These are phyloP conservation scores for Parsonsia alboflavescens DNA, from an alignment of 257 asterid genomes.

Conservation along the genomic window DNA sequence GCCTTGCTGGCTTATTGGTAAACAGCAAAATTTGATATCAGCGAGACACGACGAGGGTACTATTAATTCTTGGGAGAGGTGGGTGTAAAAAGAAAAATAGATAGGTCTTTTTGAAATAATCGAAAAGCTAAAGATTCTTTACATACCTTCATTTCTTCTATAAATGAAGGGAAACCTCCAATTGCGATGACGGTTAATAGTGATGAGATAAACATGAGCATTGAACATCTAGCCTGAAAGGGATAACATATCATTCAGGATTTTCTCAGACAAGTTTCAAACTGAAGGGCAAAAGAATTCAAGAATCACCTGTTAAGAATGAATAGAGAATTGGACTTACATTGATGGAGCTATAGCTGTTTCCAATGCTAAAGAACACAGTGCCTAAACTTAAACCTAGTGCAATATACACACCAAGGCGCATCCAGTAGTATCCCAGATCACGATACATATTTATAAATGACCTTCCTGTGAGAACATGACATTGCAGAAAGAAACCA, in stretches of 20 bases:
- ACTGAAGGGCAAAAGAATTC: neutral
- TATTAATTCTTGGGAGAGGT: no score
- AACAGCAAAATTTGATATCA: no score
- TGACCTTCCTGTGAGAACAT: conserved; percentile 47
- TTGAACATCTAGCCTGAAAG: conserved; percentile 30
- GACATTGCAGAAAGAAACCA: conserved; percentile 31
- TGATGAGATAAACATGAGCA: conserved; percentile 29
- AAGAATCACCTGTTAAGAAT: neutral
- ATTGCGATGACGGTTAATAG: conserved; percentile 51
- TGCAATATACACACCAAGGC: conserved; percentile 43
- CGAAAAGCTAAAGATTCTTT: neutral
- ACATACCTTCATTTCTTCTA: conserved; percentile 55
- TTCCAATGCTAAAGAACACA: conserved; percentile 40
- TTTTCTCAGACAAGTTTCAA: neutral
- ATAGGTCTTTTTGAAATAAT: no score
- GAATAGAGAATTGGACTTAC: conserved; percentile 8
- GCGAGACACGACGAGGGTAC: no score
- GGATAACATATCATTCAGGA: neutral
- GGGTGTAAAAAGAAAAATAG: no score
- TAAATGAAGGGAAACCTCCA: conserved; percentile 66
- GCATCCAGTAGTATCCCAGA: conserved; percentile 61
- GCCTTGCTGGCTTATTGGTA: no score
- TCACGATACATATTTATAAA: conserved; percentile 57
- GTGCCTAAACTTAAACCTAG: conserved; percentile 50
- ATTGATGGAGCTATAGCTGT: conserved; percentile 20